A percentile compares a stretch with the other conserved stretches of the same genome.
Conservation (phyloP, 2,329 filamentous ascomycete species). For the Bimuria novae-zelandiae region DNA sequence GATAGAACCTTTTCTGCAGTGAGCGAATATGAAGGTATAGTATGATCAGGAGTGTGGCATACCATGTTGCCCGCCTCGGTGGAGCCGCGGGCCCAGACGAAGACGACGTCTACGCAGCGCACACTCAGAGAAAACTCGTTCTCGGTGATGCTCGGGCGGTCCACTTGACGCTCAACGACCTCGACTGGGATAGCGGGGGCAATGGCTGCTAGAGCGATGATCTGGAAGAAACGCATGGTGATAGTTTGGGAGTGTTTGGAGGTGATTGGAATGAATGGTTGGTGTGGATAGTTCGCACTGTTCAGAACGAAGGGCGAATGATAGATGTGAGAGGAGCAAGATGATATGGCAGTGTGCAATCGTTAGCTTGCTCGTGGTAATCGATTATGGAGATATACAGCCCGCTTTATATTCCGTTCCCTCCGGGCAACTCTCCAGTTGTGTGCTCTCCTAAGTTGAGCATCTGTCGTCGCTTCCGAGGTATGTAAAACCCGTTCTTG, state of each 20-base stretch:
- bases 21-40: background rate
- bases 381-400: no score
- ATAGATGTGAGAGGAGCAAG: no score
- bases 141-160: slow-evolving; percentile 12
- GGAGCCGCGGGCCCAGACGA: slow-evolving; percentile 54
- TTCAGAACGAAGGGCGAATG: no score
- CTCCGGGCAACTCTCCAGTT: no score
- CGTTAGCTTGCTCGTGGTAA: no score
- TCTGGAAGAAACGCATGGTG: background rate
- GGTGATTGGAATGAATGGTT: background rate
- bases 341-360: no score
- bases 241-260: background rate
- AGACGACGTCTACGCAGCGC: slow-evolving; percentile 45
- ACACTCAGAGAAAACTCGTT: slow-evolving; percentile 37
- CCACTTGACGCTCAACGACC: slow-evolving; percentile 2
- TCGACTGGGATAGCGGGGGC: slow-evolving; percentile 3
- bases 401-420: no score
- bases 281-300: no score
- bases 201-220: background rate
- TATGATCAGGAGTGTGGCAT: slow-evolving; percentile 5
- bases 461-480: no score
- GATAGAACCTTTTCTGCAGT: slow-evolving; percentile 25
- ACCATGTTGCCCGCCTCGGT: slow-evolving; percentile 52
- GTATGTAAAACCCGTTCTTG: no score
- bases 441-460: no score